Base-by-base conservation (phyloP, 306 rosid genomes). In the Trichosanthes cucumerina region DNA sequence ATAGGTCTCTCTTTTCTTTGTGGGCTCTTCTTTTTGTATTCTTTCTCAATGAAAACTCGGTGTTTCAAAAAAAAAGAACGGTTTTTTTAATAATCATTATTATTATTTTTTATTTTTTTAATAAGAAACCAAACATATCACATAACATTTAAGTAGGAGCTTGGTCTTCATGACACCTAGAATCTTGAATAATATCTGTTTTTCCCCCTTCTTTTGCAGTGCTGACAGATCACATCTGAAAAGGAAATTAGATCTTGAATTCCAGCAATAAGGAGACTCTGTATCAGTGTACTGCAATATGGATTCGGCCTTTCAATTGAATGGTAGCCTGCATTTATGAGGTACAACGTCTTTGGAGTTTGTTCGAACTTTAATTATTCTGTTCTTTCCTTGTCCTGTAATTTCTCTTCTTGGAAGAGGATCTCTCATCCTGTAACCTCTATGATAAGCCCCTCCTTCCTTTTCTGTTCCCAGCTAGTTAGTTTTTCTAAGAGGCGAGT, bases 161-260 rank as follows among this genome's bases (percentile, higher is more conserved):
- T 14, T 23, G 19, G 33, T 41, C 28, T 70, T 69, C 36, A 23
- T 26, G 58, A 46, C 38, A 44, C 43, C 41, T 18, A 8, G 60
- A 73, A 74, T 33, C 33, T 73, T 78, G 82, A 79, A 39, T 65
- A 70, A 41, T 75, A 49, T 70, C 15, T 57, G 26, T 53, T 80
- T 64, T 3, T 5, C 13, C 10, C 18, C 15, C 13, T 23, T 52
- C 57, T 9, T 7, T 46, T 43, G 57, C 90, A 95, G 99, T 81
- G 96, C 96, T 83, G 99, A 95, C 84, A 85, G 93, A 85, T 83
- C 98, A 63, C 98, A 92, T 84, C 86, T 92, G 47, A 95, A 95
- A 83, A 88, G 99, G 82, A 95, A 95, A 81, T 80, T 92, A 87
- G 99, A 95, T 85, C 91, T 95, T 49, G 99, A 95, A 80, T 95